Evolutionary conservation across 192 early-diverging fungal species (phyloP).

Genomic region (Umbelopsis ramanniana): DNA sequence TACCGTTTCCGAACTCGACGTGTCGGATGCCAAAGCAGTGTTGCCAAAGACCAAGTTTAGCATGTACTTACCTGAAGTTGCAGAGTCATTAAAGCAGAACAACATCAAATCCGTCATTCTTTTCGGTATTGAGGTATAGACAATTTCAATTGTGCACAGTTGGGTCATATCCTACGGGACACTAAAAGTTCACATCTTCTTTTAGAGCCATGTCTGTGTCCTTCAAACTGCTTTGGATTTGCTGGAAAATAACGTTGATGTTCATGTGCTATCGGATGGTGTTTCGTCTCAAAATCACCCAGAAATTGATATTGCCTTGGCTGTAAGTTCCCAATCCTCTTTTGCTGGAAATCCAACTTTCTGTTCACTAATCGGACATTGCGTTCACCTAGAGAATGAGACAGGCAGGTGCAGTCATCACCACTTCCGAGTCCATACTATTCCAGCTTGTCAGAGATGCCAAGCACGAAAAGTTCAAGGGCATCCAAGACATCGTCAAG

Average conservation of each 20-base stretch:
- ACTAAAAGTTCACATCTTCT: background rate
- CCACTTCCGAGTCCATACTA: constrained; percentile 74
- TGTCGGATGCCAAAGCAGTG: constrained; percentile 62
- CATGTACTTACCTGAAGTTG: constrained; percentile 75
- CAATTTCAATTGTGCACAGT: background rate
- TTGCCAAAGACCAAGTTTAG: constrained; percentile 87
- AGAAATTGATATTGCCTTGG: constrained; percentile 84
- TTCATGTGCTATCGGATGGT: constrained; percentile 92
- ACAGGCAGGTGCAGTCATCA: constrained; percentile 76
- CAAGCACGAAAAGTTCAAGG: constrained; percentile 73
- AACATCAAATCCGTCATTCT: constrained; percentile 73
- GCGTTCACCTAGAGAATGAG: constrained; percentile 47
- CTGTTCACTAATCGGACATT: too few relatives aligned
- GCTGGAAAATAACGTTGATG: constrained; percentile 73
- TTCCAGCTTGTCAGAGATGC: constrained; percentile 75
- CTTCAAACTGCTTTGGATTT: constrained; percentile 94
- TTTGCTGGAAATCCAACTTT: too few relatives aligned
- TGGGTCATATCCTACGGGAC: background rate
- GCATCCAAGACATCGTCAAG: constrained; percentile 83
- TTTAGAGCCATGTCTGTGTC: constrained; percentile 91
- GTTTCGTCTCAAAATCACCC: constrained; percentile 85
- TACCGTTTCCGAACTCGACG: constrained; percentile 80
- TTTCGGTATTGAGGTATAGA: constrained; percentile 85
- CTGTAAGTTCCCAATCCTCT: constrained; percentile 49
- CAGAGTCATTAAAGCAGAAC: constrained; percentile 51